Percentiles rank a stretch among this genome's conserved stretches.
phyloP scores from a whole-genome alignment of 2,329 filamentous ascomycete species.

The Paraphaeosphaeria sporulosa region DNA sequence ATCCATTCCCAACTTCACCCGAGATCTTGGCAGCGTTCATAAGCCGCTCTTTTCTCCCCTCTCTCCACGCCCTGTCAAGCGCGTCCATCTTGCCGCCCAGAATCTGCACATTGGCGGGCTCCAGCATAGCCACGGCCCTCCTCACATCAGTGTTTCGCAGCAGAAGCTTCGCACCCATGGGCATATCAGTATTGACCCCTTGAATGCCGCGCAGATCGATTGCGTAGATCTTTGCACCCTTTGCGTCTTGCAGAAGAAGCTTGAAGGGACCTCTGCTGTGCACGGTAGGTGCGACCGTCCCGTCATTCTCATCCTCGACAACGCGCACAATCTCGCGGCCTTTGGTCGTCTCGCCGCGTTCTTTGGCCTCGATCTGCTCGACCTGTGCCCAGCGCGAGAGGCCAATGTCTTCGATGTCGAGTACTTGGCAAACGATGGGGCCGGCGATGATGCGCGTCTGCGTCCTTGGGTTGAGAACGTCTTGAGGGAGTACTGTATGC shows the following conservation, averaged over 20 bases:
- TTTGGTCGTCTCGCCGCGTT: conserved; percentile 74
- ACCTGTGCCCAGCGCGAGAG: conserved; percentile 86
- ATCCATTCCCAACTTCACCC: conserved; percentile 11
- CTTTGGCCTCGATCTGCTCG: conserved; percentile 77
- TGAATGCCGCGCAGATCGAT: conserved; percentile 75
- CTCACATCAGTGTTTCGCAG: conserved; percentile 73
- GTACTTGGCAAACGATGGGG: conserved; percentile 78
- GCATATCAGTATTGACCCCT: conserved; percentile 70
- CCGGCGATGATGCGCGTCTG: conserved; percentile 65
- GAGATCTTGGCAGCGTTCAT: conserved; percentile 61
- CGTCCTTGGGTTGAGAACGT: conserved; percentile 62
- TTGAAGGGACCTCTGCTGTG: conserved; percentile 73
- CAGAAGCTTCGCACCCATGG: conserved; percentile 83
- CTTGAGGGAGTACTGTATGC: conserved; percentile 63
- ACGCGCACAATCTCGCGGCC: conserved; percentile 85
- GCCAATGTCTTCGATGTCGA: conserved; percentile 85
- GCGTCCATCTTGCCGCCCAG: conserved; percentile 88
- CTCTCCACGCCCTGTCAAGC: conserved; percentile 80
- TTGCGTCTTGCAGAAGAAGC: conserved; percentile 80
- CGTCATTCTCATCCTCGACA: conserved; percentile 59
- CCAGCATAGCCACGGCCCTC: conserved; percentile 80
- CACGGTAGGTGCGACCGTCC: conserved; percentile 30
- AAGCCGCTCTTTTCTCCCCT: conserved; percentile 73
- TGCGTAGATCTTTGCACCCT: conserved; percentile 70
- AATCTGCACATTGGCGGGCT: conserved; percentile 71